Base-by-base conservation (phyloP, 208 protist species). In the Trypanosomatidae sp. region DNA sequence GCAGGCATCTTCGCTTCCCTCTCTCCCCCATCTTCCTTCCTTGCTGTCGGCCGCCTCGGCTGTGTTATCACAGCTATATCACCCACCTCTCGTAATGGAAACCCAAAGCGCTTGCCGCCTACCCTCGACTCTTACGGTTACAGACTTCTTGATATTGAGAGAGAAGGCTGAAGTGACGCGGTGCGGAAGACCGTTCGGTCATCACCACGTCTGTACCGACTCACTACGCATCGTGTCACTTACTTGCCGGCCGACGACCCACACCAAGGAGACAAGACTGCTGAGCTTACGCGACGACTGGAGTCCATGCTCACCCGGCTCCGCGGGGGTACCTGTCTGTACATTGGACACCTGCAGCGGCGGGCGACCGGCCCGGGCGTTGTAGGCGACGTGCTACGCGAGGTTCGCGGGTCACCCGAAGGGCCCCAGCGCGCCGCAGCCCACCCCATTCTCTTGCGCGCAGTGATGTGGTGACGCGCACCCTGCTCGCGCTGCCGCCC, bases 91-190 rank as follows among this genome's bases (percentile, higher is more conserved):
- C 3, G 36, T 39, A 39, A 39, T 39, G 36, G 47, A 17, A 12
- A n/a, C 13, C 52, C 46, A 52, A 67, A 7, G 12, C 56, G 52
- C 33, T 77, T 13, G 17, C 58, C 3, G 49, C 49, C 1, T 22
- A 7, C 49, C 49, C 13, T n/a, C 49, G 49, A 67, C 44, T 44
- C n/a, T 5, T 69, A 67, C 47, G 59, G 73, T 56, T 66, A 25
- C 70, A 6, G 39, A 28, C 41, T 46, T 66, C 22, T 70, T 59
- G 68, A 60, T 46, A 50, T 52, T 60, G 49, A 62, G 12, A 22
- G 19, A 39, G n/a, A 53, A 22, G 49, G 49, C 52, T 74, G 28
- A 17, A 64, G 39, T 33, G 22, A 8, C 52, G 8, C 17, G 1
- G 8, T 30, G 17, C 17, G 4, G 52, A 56, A 30, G 52, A 49